A percentile compares a stretch with the other conserved stretches of the same genome.
phyloP scores from a whole-genome alignment of 1,284 basidiomycete genomes.

The Pisolithus thermaeus region DNA sequence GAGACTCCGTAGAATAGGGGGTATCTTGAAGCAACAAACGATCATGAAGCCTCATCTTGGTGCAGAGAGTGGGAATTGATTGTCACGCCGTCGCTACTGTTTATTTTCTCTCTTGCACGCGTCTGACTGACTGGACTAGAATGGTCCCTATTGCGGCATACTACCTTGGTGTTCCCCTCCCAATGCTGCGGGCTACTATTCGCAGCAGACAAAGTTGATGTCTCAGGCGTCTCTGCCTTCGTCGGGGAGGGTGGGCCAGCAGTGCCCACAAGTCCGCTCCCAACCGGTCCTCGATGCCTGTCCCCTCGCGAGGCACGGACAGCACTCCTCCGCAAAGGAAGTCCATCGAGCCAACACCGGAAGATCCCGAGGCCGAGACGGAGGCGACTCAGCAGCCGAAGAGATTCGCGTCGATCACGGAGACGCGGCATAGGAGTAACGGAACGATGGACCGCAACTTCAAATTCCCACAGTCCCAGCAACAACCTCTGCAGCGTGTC shows the following conservation, averaged over 20 bases:
- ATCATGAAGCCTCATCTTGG: no score
- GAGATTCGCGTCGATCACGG: conserved; percentile 9
- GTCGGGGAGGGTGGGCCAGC: conserved; percentile 31
- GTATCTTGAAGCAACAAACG: no score
- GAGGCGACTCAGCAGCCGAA: conserved; percentile 7
- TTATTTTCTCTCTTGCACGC: not conserved
- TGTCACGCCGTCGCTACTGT: no score
- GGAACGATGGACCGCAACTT: conserved; percentile 77
- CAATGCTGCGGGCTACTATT: conserved; percentile 39
- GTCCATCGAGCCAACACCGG: conserved; percentile 44
- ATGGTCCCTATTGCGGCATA: conserved; percentile 83
- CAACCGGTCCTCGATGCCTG: conserved; percentile 24
- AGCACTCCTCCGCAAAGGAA: conserved; percentile 16
- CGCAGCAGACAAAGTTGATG: conserved; percentile 66
- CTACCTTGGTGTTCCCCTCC: conserved; percentile 65
- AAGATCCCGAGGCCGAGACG: conserved; percentile 30
- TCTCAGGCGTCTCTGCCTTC: conserved; percentile 55
- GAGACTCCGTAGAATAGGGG: no score
- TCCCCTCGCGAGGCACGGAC: conserved; percentile 12
- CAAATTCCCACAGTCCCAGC: conserved; percentile 52
- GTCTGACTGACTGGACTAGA: conserved; percentile 34
- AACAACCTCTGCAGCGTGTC: conserved; percentile 18
- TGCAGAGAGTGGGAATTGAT: no score
- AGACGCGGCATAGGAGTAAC: conserved; percentile 38
- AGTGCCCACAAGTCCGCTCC: conserved; percentile 31